Conservation (phyloP, 148 eudicot species). For the Chenopodium album region DNA sequence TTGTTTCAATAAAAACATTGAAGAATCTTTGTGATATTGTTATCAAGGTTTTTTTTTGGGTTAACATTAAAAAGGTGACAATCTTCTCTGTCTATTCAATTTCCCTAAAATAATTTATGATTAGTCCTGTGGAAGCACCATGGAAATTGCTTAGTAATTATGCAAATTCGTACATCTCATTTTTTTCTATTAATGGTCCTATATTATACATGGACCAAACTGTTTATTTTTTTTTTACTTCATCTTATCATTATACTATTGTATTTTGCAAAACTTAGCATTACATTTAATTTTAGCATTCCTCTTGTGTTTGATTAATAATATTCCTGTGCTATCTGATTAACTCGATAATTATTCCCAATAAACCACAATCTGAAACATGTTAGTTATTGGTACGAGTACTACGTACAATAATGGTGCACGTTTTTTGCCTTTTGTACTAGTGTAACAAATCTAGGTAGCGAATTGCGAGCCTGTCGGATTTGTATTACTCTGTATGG, state of each 20-base stretch:
- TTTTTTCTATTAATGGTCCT: not conserved
- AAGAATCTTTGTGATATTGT: not conserved
- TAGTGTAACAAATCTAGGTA: not conserved
- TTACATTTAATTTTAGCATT: too few species aligned
- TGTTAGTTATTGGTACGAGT: too few species aligned
- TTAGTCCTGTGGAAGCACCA: not conserved
- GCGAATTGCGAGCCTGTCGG: not conserved
- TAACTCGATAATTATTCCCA: too few species aligned
- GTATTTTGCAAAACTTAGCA: too few species aligned
- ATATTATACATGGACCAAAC: not conserved
- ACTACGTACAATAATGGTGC: too few species aligned
- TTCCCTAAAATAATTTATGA: not conserved
- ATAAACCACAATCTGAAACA: too few species aligned
- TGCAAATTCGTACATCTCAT: not conserved
- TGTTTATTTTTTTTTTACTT: not conserved
- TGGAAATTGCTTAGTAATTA: slow-evolving; percentile 7
- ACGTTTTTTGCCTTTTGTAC: too few species aligned
- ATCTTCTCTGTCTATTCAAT: not conserved
- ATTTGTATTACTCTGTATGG: not conserved
- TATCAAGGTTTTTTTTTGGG: slow-evolving; percentile 3
- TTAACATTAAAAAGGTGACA: slow-evolving; percentile 8
- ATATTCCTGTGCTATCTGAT: too few species aligned
- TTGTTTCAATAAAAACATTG: slow-evolving; percentile 4
- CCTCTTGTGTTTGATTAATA: too few species aligned
- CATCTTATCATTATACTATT: not conserved